Percentiles rank a stretch among this genome's conserved stretches.
Evolutionary conservation across 305 asterid species (phyloP).

Genomic region (Striga hermonthica): DNA sequence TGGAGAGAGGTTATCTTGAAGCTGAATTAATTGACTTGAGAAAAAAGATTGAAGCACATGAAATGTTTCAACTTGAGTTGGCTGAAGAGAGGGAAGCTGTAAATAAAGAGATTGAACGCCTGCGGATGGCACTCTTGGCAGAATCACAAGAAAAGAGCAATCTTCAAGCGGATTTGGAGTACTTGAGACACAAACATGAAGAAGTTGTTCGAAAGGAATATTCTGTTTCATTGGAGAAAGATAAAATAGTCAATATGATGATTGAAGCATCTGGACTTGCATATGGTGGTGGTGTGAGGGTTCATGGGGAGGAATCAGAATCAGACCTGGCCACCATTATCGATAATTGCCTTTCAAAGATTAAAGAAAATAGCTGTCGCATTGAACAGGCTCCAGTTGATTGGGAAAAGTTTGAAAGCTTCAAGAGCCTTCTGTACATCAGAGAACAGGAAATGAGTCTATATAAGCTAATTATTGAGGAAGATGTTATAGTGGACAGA

Average conservation of each 20-base stretch:
- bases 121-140: slow-evolving; percentile 42
- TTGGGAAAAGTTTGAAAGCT: slow-evolving; percentile 45
- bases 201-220: slow-evolving; percentile 41
- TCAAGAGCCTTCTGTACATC: slow-evolving; percentile 63
- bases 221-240: slow-evolving; percentile 48
- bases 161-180: slow-evolving; percentile 49
- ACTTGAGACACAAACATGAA: slow-evolving; percentile 44
- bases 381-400: slow-evolving; percentile 43
- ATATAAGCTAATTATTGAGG: slow-evolving; percentile 56
- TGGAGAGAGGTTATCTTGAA: slow-evolving; percentile 54
- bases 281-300: slow-evolving; percentile 37
- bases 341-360: slow-evolving; percentile 58
- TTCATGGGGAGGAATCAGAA: slow-evolving; percentile 29
- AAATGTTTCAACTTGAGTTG: slow-evolving; percentile 40
- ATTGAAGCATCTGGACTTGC: slow-evolving; percentile 70
- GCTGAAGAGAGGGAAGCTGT: slow-evolving; percentile 40
- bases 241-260: slow-evolving; percentile 48
- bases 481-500: slow-evolving; percentile 45
- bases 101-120: slow-evolving; percentile 40
- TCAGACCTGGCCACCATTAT: slow-evolving; percentile 44
- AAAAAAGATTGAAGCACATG: slow-evolving; percentile 38
- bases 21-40: slow-evolving; percentile 55
- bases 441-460: slow-evolving; percentile 64
- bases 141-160: slow-evolving; percentile 50
- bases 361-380: slow-evolving; percentile 51